Evolutionary conservation across 2,329 filamentous ascomycete genomes (phyloP).

Genomic region (Sarocladium strictum): DNA sequence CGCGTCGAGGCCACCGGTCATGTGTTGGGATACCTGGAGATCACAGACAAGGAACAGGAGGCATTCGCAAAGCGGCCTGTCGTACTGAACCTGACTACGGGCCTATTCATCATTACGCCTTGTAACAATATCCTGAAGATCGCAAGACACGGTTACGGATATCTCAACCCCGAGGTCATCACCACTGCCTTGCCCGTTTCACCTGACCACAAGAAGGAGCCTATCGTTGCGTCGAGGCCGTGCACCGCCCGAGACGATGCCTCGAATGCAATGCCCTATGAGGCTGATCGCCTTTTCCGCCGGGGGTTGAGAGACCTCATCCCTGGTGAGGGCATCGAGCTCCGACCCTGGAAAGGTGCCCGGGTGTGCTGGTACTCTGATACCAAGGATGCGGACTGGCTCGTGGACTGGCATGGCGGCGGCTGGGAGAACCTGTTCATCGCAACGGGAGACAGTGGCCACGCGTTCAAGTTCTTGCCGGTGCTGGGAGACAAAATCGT

Average conservation of each 20-base stretch:
- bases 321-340: slow-evolving; percentile 47
- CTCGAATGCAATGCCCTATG: slow-evolving; percentile 44
- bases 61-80: slow-evolving; percentile 62
- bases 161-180: slow-evolving; percentile 45
- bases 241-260: slow-evolving; percentile 32
- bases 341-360: slow-evolving; percentile 55
- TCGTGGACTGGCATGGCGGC: slow-evolving; percentile 62
- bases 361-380: slow-evolving; percentile 73
- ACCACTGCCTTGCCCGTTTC: slow-evolving; percentile 26
- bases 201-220: slow-evolving; percentile 17
- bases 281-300: slow-evolving; percentile 58
- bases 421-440: slow-evolving; percentile 50
- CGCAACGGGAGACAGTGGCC: slow-evolving; percentile 57
- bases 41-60: slow-evolving; percentile 66
- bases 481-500: slow-evolving; percentile 57
- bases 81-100: slow-evolving; percentile 63
- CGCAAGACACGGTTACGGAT: slow-evolving; percentile 64
- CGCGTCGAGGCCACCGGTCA: slow-evolving; percentile 78
- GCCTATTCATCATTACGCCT: slow-evolving; percentile 71
- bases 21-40: slow-evolving; percentile 67
- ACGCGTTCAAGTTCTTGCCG: slow-evolving; percentile 65
- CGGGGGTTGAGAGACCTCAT: slow-evolving; percentile 55
- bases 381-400: slow-evolving; percentile 64
- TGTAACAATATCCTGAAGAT: slow-evolving; percentile 57
- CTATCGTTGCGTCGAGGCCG: slow-evolving; percentile 30